Base-by-base conservation (phyloP, 2,329 filamentous ascomycete species). In the Diaporthe sp. region DNA sequence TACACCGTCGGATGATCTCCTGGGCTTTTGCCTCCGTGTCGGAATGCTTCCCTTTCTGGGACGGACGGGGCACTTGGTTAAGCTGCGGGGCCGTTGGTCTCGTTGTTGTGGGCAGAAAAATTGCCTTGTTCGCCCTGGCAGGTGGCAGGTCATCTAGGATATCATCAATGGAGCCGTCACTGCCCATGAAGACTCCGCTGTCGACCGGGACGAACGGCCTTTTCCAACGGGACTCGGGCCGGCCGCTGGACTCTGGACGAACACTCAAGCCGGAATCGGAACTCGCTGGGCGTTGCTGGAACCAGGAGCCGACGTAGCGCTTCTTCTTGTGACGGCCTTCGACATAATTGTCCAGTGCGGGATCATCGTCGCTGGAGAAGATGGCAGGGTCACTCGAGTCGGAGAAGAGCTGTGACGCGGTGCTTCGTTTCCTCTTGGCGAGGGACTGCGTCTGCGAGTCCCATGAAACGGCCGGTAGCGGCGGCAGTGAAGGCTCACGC, bases 331-430 rank as follows among this genome's bases (percentile, higher is more conserved):
- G 87, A 37, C 87, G 85, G 1, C 87, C 87, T 65, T 89, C 85
- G 34, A 87, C 84, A 79, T 94, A 94, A 79, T 93, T 92, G 76
- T 94, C 92, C 65, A 92, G 82, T 1, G 89, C 89, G 3, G 91
- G 91, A 74, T 94, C 92, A 79, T 94, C 92, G 75, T 95, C 93
- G 81, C 91, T 93, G 5, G 92, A 94, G 82, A 95, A 95, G 37
- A 94, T 82, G 67, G 91, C 89, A 4, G 92, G 92, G 79, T 95
- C 93, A 80, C 93, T 94, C 28, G 92, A 94, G 80, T 92, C 91
- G 80, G 87, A 86, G 77, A 89, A 84, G 51, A 85, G 80, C 42
- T 82, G 79, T n/a, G 81, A 82, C 25, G 81, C 74, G 12, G 59
- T 69, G 46, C 81, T 80, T 76, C 86, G 86, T 81, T 88, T 88